phyloP scores from a whole-genome alignment of 202 grass and related monocot genomes.

The Musa balbisiana region DNA sequence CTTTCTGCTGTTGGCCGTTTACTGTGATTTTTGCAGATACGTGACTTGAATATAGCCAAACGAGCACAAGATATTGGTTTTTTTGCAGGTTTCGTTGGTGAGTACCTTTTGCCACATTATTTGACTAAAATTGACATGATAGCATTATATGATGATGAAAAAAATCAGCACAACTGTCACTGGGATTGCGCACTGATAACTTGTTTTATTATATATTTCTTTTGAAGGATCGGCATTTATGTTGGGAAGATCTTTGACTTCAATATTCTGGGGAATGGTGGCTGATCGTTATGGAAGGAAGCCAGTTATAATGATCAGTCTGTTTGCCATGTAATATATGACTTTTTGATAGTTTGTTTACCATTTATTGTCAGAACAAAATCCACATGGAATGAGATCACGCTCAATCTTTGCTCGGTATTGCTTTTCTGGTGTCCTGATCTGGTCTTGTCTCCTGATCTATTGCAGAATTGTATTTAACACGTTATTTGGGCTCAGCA shows the following conservation, averaged over 20 bases:
- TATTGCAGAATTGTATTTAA: conserved; percentile 78
- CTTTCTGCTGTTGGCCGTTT: background rate
- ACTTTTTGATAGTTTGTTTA: background rate
- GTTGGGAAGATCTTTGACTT: conserved; percentile 60
- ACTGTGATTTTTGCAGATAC: conserved; percentile 34
- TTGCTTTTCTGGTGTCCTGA: background rate
- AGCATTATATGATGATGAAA: background rate
- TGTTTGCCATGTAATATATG: conserved; percentile 56
- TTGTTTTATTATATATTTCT: background rate
- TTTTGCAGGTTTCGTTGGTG: conserved; percentile 70
- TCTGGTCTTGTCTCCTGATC: background rate
- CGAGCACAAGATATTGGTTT: conserved; percentile 59
- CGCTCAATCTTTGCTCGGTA: background rate
- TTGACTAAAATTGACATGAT: conserved; percentile 6
- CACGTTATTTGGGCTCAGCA: conserved; percentile 74
- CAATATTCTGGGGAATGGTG: conserved; percentile 61
- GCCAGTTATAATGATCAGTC: conserved; percentile 53
- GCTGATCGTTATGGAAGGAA: conserved; percentile 78
- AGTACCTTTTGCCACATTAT: conserved; percentile 12
- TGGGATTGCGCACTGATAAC: background rate
- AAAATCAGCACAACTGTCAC: background rate
- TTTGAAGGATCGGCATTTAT: conserved; percentile 68
- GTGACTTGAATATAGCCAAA: conserved; percentile 50
- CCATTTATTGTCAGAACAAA: background rate
- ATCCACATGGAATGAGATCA: background rate